Evolutionary conservation across 176 grass and related monocot genomes (phyloP).

Genomic region (Themeda triandra): DNA sequence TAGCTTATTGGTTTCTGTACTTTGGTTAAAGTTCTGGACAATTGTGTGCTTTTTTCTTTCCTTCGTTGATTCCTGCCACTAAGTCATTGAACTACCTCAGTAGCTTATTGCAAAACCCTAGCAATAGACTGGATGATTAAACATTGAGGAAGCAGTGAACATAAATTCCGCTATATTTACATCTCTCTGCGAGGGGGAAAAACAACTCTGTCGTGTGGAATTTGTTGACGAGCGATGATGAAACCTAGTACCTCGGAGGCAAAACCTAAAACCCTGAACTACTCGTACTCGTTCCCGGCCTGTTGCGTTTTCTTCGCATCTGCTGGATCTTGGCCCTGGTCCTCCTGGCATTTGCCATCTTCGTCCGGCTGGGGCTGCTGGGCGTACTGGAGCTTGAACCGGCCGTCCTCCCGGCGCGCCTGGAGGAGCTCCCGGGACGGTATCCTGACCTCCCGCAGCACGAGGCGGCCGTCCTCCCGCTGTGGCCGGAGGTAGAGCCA

Average conservation of each 20-base stretch:
- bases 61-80: not conserved
- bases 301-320: not conserved
- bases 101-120: not conserved
- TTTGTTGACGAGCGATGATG: not conserved
- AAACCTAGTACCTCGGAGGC: not conserved
- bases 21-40: not conserved
- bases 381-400: constrained; percentile 56
- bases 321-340: not conserved
- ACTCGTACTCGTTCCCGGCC: not conserved
- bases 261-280: not conserved
- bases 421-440: constrained; percentile 61
- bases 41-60: not conserved
- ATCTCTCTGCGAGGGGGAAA: not conserved
- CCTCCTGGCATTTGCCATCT: not conserved
- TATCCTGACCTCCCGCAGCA: constrained; percentile 61
- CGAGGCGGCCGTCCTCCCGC: constrained; percentile 45
- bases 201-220: not conserved
- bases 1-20: not conserved
- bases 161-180: constrained; percentile 27
- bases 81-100: not conserved
- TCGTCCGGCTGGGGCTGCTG: not conserved
- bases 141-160: not conserved
- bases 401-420: constrained; percentile 48
- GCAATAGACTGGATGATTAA: not conserved
- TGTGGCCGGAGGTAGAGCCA: constrained; percentile 59